These are phyloP conservation scores for Dendrobium chrysotoxum DNA, from an alignment of 106 monocot species.

Conservation along the genomic window DNA sequence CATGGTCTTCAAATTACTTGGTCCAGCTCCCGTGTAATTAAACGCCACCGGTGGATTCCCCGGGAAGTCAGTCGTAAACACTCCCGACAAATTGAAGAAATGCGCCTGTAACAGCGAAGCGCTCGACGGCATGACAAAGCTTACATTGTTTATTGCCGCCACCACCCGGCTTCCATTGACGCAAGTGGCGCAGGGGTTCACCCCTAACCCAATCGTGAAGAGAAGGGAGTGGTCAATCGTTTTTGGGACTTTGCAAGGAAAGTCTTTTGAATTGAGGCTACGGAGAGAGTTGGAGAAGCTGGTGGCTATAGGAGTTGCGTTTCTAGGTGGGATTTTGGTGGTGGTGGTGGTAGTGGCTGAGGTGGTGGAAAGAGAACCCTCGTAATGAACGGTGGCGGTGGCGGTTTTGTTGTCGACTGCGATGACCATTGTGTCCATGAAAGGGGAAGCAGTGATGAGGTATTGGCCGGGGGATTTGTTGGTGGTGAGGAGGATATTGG, in stretches of 20 bases:
- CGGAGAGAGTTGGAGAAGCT: conserved; percentile 37
- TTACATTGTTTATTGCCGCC: conserved; percentile 50
- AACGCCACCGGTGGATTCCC: conserved; percentile 23
- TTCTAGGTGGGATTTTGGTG: conserved; percentile 22
- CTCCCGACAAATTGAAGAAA: conserved; percentile 34
- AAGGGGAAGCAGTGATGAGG: background rate
- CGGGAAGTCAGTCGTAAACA: conserved; percentile 55
- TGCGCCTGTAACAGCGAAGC: conserved; percentile 41
- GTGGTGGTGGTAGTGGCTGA: conserved; percentile 19
- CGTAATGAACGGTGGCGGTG: conserved; percentile 29
- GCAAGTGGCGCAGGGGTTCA: conserved; percentile 45
- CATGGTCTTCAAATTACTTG: conserved; percentile 16
- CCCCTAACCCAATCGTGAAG: conserved; percentile 51
- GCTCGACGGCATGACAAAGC: conserved; percentile 44
- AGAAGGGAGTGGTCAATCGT: conserved; percentile 41
- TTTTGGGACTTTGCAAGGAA: conserved; percentile 29
- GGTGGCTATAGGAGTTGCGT: conserved; percentile 31
- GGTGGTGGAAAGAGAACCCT: conserved; percentile 6
- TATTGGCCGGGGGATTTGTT: background rate
- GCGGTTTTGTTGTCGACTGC: conserved; percentile 32
- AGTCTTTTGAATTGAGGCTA: conserved; percentile 43
- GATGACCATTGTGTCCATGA: background rate
- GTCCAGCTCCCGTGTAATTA: conserved; percentile 29
- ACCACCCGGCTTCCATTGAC: conserved; percentile 22
- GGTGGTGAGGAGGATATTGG: conserved; percentile 4